These are phyloP conservation scores for Allium sativum DNA, from an alignment of 106 monocot genomes.

Conservation along the genomic window DNA sequence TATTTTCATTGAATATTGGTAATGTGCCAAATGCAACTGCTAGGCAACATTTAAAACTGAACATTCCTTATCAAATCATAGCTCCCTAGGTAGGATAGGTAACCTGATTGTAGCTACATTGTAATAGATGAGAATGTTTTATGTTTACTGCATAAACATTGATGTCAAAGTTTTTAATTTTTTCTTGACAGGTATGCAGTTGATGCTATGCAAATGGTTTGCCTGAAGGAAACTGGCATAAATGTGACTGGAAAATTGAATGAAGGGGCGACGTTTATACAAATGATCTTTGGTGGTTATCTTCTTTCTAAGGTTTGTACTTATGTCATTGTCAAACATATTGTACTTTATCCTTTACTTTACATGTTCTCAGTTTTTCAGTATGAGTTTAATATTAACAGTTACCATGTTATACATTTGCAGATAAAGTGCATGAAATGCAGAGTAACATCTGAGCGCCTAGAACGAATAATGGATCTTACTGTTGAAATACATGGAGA, in stretches of 20 bases:
- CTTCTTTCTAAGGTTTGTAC: constrained; percentile 58
- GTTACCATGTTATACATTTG: constrained; percentile 8
- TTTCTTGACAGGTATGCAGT: constrained; percentile 53
- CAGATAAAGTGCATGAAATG: constrained; percentile 86
- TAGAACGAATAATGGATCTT: constrained; percentile 81
- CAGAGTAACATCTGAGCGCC: constrained; percentile 48
- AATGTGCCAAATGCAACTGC: too few relatives aligned
- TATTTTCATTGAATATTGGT: too few relatives aligned
- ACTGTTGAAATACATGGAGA: constrained; percentile 84
- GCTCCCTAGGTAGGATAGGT: too few relatives aligned
- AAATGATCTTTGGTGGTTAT: constrained; percentile 85
- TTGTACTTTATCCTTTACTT: not conserved
- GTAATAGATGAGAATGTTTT: too few relatives aligned
- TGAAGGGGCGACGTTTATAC: constrained; percentile 61
- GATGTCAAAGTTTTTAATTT: not conserved
- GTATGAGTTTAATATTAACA: too few relatives aligned
- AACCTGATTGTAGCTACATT: too few relatives aligned
- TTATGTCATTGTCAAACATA: not conserved
- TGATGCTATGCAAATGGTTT: constrained; percentile 72
- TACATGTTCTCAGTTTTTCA: not conserved
- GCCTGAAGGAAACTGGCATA: constrained; percentile 38
- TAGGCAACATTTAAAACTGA: too few relatives aligned
- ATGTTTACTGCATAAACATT: too few relatives aligned
- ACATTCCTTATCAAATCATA: too few relatives aligned
- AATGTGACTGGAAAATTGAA: constrained; percentile 5